phyloP scores from a whole-genome alignment of 208 protist genomes.

The Wallacemonas rigidus region DNA sequence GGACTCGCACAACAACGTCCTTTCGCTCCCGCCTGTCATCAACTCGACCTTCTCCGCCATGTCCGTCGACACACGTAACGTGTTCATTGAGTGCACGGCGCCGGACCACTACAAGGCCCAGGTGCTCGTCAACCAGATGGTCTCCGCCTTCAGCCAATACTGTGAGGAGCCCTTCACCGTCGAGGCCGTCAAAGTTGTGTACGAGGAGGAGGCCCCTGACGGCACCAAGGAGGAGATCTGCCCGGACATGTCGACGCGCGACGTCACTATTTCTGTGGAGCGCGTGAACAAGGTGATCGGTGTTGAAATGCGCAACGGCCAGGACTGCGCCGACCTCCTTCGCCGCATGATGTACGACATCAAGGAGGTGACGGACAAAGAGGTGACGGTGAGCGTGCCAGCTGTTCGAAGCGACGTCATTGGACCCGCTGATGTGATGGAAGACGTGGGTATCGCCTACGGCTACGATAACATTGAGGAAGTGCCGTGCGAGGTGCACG shows the following conservation, averaged over 20 bases:
- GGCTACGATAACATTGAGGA: slow-evolving; percentile 96
- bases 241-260: slow-evolving; percentile 60
- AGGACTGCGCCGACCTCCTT: slow-evolving; percentile 82
- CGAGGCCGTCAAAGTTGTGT: slow-evolving; percentile 85
- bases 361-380: slow-evolving; percentile 34
- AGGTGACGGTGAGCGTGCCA: slow-evolving; percentile 88
- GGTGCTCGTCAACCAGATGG: slow-evolving; percentile 96
- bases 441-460: slow-evolving; percentile 98
- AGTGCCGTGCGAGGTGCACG: slow-evolving; percentile 75
- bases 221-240: slow-evolving; percentile 64
- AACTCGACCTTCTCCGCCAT: slow-evolving; percentile 99
- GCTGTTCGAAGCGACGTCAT: slow-evolving; percentile 95
- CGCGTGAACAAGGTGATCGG: slow-evolving; percentile 92
- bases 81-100: slow-evolving; percentile 99
- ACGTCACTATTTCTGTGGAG: slow-evolving; percentile 50
- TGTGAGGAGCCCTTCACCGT: slow-evolving; percentile 91
- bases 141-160: slow-evolving; percentile 96
- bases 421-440: slow-evolving; percentile 96
- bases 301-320: slow-evolving; percentile 70
- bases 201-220: slow-evolving; percentile 67
- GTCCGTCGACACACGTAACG: slow-evolving; percentile 94
- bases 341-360: slow-evolving; percentile 92
- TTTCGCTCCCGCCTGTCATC: slow-evolving; percentile 99
- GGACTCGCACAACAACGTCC: slow-evolving; percentile 74
- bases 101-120: slow-evolving; percentile 96